Base-by-base conservation (phyloP, 768 basidiomycete genomes). In the Xerocomus spinulosus region DNA sequence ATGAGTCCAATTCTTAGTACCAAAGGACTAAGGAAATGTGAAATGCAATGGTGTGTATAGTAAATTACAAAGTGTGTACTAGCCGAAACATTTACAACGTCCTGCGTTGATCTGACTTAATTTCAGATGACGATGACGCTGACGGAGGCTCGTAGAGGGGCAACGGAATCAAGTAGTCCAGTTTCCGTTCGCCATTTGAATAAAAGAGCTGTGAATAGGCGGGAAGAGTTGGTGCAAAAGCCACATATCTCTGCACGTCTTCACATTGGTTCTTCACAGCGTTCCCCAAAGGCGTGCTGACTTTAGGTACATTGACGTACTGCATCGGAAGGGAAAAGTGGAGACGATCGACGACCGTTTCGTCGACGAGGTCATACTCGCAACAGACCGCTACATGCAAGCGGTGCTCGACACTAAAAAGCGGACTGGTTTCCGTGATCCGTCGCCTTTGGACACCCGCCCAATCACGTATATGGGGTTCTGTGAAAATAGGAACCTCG, bases 131-230 rank as follows among this genome's bases (percentile, higher is more conserved):
- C 0, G 48, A 55, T 28, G 53, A 36, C n/a, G 44, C 30, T 14
- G 33, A 37, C 17, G 54, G 52, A 46, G 79, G 82, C 14, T 77
- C 78, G 59, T 87, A 87, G 20, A 77, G 69, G 0, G 87, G 88
- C 35, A 87, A 67, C 13, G 81, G 83, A 14, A 42, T 57, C n/a
- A 76, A 78, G 51, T 78, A 74, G 58, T 90, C 87, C 41, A 86
- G 72, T 68, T 81, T 85, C 46, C 75, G 75, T 44, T 88, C 83
- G 15, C 90, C 89, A 55, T 87, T 85, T 15, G 71, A 58, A 58
- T 90, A 69, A 68, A 83, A 92, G 17, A 92, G 72, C 54, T 89
- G 86, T 5, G 85, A 87, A 59, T 92, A 92, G 3, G 82, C 76
- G 2, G 89, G 90, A 17, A 88, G 78, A 35, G 56, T 57, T 13